Base-by-base conservation (phyloP, 2,329 filamentous ascomycete genomes). In the Cadophora sp. region DNA sequence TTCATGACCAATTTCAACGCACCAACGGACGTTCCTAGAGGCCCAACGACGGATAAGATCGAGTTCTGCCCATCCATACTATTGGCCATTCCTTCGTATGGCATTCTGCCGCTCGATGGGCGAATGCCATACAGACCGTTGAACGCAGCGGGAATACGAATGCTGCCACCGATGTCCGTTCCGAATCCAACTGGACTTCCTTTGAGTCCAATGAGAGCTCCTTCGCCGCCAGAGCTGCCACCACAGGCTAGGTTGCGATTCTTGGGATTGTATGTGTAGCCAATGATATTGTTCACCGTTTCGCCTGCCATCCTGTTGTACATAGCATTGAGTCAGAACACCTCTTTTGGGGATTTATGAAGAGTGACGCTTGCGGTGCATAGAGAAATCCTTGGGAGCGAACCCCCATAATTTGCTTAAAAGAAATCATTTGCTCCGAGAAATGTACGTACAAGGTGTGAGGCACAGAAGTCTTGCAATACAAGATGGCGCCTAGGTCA, bases 1-100 rank as follows among this genome's bases (percentile, higher is more conserved):
- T 87, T 83, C 1, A 87, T 81, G 1, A 88, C 73, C 3, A 92
- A 77, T 47, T 82, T 83, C 14, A 91, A 73, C 0, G 83, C 84
- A 1, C 81, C 80, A 1, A 84, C 78, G 0, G 84, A 87, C 0
- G 84, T 85, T 0, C 85, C 85, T 16, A 93, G 75, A 0, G 89
- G 88, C 0, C 89, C 90, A 14, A 90, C 83, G 1, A 90, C 86
- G 0, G 86, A 90, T 1, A 87, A 79, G 39, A 91, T 82, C 0
- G 82, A 84, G 70, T 86, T 88, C 71, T 92, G 88, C 0, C 90
- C 90, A 62, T 76, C 73, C 73, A 75, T 76, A 86, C 85, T 82
- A 73, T 89, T 90, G 0, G 88, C 87, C 79, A 85, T 84, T 20
- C 84, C 85, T 74, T 85, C 80, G 66, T 86, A 87, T 0, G 80